Evolutionary conservation across 176 grass and related monocot species (phyloP).

Genomic region (Chloris gayana): DNA sequence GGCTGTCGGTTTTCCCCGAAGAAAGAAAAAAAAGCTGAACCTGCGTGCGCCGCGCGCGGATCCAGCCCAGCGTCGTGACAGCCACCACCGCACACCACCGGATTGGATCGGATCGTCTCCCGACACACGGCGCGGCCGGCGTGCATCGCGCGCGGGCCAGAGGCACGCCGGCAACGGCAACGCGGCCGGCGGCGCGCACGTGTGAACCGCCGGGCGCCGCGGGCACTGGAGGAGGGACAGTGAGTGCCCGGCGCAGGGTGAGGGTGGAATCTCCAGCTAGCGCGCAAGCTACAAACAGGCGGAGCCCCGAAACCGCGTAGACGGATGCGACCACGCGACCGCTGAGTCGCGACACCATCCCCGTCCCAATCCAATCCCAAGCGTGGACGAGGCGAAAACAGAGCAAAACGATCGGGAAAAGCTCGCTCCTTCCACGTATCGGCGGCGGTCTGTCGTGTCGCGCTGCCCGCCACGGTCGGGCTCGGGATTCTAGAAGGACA

Average conservation of each 20-base stretch:
- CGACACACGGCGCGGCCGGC: background rate
- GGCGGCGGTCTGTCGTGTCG: conserved; percentile 7
- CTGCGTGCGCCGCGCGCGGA: conserved; percentile 2
- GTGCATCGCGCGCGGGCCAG: background rate
- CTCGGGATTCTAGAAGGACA: background rate
- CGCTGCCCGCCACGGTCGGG: background rate
- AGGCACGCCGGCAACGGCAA: background rate
- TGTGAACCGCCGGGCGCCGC: background rate
- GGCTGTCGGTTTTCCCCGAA: background rate
- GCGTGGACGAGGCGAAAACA: background rate
- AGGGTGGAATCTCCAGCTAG: conserved; percentile 13
- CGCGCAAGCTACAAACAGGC: background rate
- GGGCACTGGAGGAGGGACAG: too few relatives aligned
- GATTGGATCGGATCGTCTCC: too few relatives aligned
- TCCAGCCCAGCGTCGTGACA: background rate
- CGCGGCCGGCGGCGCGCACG: background rate
- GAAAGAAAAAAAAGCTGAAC: background rate
- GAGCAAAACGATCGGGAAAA: background rate
- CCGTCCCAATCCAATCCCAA: background rate
- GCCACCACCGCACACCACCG: background rate
- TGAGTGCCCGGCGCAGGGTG: too few relatives aligned
- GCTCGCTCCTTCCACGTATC: background rate
- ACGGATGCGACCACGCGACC: background rate
- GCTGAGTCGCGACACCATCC: background rate
- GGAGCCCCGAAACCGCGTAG: conserved; percentile 20